A percentile compares a stretch with the other conserved stretches of the same genome.
phyloP scores from a whole-genome alignment of 2,329 filamentous ascomycete species.

The Clarireedia homoeocarpa region DNA sequence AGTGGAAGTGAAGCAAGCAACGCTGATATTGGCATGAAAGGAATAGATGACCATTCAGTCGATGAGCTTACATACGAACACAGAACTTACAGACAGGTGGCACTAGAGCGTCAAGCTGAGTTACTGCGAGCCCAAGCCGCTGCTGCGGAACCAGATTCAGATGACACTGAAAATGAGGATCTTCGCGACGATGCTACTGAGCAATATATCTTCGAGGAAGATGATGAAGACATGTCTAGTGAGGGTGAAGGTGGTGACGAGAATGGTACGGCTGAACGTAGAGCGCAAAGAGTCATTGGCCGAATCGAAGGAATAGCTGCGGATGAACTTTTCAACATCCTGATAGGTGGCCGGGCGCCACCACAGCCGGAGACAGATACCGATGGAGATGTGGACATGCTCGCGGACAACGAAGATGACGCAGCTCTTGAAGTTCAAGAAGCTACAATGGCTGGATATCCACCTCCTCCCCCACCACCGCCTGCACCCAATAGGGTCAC shows the following conservation, averaged over 20 bases:
- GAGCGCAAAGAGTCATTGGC: not conserved
- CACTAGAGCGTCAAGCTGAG: conserved; percentile 16
- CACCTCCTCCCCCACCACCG: conserved; percentile 45
- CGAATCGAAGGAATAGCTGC: conserved; percentile 11
- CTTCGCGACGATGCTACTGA: conserved; percentile 39
- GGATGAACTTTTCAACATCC: conserved; percentile 17
- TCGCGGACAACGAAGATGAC: conserved; percentile 35
- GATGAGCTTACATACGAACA: conserved; percentile 25
- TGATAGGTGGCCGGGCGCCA: conserved; percentile 16
- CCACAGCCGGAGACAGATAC: conserved; percentile 28
- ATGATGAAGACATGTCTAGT: conserved; percentile 24
- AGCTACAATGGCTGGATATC: conserved; percentile 70
- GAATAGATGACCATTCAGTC: conserved; percentile 73
- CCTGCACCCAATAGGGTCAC: conserved; percentile 36
- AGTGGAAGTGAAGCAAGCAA: conserved; percentile 79
- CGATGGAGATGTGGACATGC: conserved; percentile 37
- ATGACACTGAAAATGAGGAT: conserved; percentile 18
- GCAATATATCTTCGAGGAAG: conserved; percentile 24
- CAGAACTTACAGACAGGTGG: conserved; percentile 15
- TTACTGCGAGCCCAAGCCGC: conserved; percentile 17
- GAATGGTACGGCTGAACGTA: not conserved
- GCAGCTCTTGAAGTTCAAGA: conserved; percentile 67
- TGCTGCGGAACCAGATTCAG: conserved; percentile 13
- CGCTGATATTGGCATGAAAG: conserved; percentile 65
- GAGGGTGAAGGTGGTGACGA: conserved; percentile 15